Evolutionary conservation across 179 eudicot species (phyloP).

Genomic region (Gypsophila paniculata): DNA sequence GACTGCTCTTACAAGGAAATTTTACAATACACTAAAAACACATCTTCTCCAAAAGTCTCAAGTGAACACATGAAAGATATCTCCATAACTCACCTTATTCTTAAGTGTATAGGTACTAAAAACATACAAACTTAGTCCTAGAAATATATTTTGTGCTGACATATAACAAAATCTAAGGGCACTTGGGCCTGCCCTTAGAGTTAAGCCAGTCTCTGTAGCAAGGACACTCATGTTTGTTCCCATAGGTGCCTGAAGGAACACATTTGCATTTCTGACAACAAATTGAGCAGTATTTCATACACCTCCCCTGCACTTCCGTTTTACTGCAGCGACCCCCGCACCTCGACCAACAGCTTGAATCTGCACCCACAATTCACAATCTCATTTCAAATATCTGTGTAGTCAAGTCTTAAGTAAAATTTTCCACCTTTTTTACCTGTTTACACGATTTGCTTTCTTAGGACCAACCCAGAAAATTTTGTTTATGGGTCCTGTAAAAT

Average conservation of each 20-base stretch:
- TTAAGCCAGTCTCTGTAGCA: slow-evolving; percentile 42
- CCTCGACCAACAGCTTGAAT: slow-evolving; percentile 25
- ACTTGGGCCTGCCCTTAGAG: slow-evolving; percentile 42
- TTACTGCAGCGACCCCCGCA: slow-evolving; percentile 33
- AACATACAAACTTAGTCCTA: slow-evolving; percentile 8
- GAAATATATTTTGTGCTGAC: not conserved
- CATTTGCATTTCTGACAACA: slow-evolving; percentile 49
- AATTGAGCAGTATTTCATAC: slow-evolving; percentile 35
- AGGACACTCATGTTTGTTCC: slow-evolving; percentile 48
- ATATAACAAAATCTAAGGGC: slow-evolving; percentile 29
- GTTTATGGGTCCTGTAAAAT: too few relatives aligned
- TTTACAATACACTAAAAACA: not conserved
- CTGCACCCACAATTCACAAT: slow-evolving; percentile 15
- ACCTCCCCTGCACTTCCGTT: slow-evolving; percentile 28
- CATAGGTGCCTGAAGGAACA: slow-evolving; percentile 45
- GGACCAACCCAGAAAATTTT: too few relatives aligned
- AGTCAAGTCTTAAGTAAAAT: not conserved
- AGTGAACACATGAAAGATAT: not conserved
- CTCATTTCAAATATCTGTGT: not conserved
- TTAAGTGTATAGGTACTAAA: slow-evolving; percentile 1
- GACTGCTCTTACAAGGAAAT: not conserved
- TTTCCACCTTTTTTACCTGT: not conserved
- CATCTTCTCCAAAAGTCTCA: not conserved
- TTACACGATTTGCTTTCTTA: not conserved
- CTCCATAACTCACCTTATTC: slow-evolving; percentile 7